Evolutionary conservation across 2,329 filamentous ascomycete genomes (phyloP).

Genomic region (Metarhizium robertsii): DNA sequence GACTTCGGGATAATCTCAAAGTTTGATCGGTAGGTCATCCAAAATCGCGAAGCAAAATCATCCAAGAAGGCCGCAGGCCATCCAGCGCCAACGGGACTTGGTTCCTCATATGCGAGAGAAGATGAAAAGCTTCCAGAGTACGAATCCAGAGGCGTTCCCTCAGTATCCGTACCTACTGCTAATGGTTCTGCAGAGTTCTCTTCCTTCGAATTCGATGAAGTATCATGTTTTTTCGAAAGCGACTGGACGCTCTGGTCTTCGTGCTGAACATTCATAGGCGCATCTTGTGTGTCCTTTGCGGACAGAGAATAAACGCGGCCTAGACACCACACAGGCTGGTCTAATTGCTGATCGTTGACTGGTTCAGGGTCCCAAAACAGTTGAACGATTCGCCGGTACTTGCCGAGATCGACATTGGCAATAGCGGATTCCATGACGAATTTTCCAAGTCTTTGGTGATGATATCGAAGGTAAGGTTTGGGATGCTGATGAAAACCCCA

Average conservation of each 20-base stretch:
- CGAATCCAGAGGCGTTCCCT: slow-evolving; percentile 39
- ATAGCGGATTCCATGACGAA: slow-evolving; percentile 26
- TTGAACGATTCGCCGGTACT: slow-evolving; percentile 72
- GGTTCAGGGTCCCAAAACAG: slow-evolving; percentile 90
- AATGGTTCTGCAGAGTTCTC: not conserved
- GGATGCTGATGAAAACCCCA: not conserved
- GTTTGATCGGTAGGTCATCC: slow-evolving; percentile 91
- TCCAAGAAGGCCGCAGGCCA: slow-evolving; percentile 84
- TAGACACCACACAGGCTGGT: slow-evolving; percentile 77
- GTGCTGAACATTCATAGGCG: not conserved
- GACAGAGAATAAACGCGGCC: slow-evolving; percentile 41
- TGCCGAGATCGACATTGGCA: slow-evolving; percentile 61
- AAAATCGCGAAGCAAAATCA: slow-evolving; percentile 87
- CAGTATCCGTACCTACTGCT: slow-evolving; percentile 16
- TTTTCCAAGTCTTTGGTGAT: not conserved
- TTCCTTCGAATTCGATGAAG: not conserved
- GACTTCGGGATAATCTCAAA: slow-evolving; percentile 78
- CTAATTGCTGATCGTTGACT: slow-evolving; percentile 60
- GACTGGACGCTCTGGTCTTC: not conserved
- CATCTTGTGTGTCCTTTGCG: slow-evolving; percentile 5
- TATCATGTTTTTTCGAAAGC: not conserved
- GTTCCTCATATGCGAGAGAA: slow-evolving; percentile 38
- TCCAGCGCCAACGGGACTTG: slow-evolving; percentile 43
- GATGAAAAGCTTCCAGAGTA: slow-evolving; percentile 42
- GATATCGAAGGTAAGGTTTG: not conserved